Evolutionary conservation across 1,284 basidiomycete genomes (phyloP).

Genomic region (Ganoderma leucocontextum): DNA sequence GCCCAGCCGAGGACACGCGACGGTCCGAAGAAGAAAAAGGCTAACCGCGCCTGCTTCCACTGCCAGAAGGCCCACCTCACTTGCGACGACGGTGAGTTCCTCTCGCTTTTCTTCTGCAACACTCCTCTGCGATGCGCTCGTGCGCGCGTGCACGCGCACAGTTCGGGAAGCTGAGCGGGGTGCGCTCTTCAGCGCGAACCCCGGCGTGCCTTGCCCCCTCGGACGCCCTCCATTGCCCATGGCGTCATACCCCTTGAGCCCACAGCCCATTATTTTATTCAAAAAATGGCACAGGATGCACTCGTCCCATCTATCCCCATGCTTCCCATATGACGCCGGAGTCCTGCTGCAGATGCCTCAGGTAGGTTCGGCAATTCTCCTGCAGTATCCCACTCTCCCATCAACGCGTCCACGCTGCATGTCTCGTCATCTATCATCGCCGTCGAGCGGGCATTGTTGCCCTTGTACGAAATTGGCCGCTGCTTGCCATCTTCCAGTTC

Average conservation of each 20-base stretch:
- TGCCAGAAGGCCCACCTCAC: slow-evolving; percentile 98
- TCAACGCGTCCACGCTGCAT: neutral
- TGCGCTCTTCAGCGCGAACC: neutral
- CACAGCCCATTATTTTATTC: neutral
- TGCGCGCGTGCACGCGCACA: slow-evolving; percentile 27
- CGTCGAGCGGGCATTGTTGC: neutral
- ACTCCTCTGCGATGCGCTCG: neutral
- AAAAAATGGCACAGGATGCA: neutral
- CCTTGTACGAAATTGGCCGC: neutral
- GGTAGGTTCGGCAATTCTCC: slow-evolving; percentile 3
- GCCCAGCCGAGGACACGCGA: slow-evolving; percentile 62
- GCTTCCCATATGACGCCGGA: slow-evolving; percentile 1
- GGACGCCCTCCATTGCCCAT: slow-evolving; percentile 4
- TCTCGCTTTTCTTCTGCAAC: neutral
- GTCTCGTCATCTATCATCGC: neutral
- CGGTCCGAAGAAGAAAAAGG: slow-evolving; percentile 90
- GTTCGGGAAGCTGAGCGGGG: neutral
- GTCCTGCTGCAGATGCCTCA: neutral
- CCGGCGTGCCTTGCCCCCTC: neutral
- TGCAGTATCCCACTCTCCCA: neutral
- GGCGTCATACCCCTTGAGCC: slow-evolving; percentile 9
- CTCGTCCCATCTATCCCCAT: slow-evolving; percentile 9
- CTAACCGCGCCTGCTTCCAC: slow-evolving; percentile 90
- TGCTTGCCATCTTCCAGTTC: neutral
- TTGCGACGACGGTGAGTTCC: slow-evolving; percentile 89